These are phyloP conservation scores for Vitis amurensis DNA, from an alignment of 164 flowering plant species.

Conservation along the genomic window DNA sequence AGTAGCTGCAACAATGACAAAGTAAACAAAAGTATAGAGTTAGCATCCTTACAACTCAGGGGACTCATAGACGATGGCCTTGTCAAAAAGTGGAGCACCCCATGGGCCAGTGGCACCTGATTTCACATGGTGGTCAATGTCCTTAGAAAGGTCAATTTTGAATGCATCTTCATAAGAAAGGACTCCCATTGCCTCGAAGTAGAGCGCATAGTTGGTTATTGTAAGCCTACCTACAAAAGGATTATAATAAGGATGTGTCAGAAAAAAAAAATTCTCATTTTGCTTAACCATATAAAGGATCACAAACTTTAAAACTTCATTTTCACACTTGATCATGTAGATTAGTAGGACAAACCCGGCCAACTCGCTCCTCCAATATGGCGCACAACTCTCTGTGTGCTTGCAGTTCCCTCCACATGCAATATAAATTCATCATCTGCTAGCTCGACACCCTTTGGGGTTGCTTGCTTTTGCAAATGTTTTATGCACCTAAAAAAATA, in stretches of 20 bases:
- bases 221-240: slow-evolving; percentile 77
- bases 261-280: background rate
- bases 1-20: background rate
- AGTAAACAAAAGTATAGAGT: background rate
- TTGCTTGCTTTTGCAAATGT: slow-evolving; percentile 66
- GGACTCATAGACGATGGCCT: slow-evolving; percentile 76
- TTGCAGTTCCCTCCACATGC: slow-evolving; percentile 90
- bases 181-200: slow-evolving; percentile 84
- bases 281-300: no score
- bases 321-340: no score
- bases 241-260: background rate
- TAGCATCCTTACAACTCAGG: slow-evolving; percentile 60
- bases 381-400: slow-evolving; percentile 78
- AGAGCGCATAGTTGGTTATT: slow-evolving; percentile 83
- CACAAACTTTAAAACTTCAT: no score
- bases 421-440: slow-evolving; percentile 79
- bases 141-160: slow-evolving; percentile 72
- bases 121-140: slow-evolving; percentile 50
- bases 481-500: slow-evolving; percentile 55
- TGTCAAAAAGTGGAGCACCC: slow-evolving; percentile 95
- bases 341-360: slow-evolving; percentile 60
- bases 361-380: slow-evolving; percentile 88
- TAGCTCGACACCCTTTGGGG: slow-evolving; percentile 62
- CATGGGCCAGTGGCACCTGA: slow-evolving; percentile 91
- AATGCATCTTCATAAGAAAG: slow-evolving; percentile 78